phyloP scores from a whole-genome alignment of 2,329 filamentous ascomycete species.

The Aspergillus sp. region DNA sequence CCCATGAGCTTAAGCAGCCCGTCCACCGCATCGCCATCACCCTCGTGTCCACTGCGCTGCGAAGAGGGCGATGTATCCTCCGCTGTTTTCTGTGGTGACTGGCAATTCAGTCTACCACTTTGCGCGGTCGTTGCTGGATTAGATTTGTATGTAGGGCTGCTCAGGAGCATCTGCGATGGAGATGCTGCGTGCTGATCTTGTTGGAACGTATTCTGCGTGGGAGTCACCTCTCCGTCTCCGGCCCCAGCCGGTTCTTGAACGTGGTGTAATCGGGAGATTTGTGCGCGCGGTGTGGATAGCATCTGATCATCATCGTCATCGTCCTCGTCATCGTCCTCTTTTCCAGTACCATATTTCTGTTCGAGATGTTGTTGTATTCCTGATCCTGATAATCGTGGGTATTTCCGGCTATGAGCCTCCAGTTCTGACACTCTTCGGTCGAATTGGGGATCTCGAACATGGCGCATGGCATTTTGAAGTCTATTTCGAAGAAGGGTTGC shows the following conservation, averaged over 20 bases:
- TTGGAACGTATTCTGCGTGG: conserved; percentile 22
- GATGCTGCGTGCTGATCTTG: conserved; percentile 22
- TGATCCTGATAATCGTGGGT: conserved; percentile 32
- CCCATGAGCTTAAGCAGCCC: conserved; percentile 47
- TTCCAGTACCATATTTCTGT: neutral
- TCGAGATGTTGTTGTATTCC: conserved; percentile 9
- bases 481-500: conserved; percentile 43
- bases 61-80: conserved; percentile 30
- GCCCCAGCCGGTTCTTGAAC: neutral
- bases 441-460: conserved; percentile 42
- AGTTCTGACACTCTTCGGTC: conserved; percentile 47
- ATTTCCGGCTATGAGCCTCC: conserved; percentile 45
- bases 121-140: neutral
- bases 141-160: conserved; percentile 30
- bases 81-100: neutral
- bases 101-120: neutral
- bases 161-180: conserved; percentile 38
- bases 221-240: conserved; percentile 34
- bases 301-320: neutral
- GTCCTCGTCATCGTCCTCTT: neutral
- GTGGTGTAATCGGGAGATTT: conserved; percentile 23
- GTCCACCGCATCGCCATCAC: conserved; percentile 42
- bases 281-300: conserved; percentile 14
- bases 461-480: conserved; percentile 47
- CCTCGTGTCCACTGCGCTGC: neutral